Conservation (phyloP, 495 filamentous ascomycete genomes). For the Apodospora peruviana region DNA sequence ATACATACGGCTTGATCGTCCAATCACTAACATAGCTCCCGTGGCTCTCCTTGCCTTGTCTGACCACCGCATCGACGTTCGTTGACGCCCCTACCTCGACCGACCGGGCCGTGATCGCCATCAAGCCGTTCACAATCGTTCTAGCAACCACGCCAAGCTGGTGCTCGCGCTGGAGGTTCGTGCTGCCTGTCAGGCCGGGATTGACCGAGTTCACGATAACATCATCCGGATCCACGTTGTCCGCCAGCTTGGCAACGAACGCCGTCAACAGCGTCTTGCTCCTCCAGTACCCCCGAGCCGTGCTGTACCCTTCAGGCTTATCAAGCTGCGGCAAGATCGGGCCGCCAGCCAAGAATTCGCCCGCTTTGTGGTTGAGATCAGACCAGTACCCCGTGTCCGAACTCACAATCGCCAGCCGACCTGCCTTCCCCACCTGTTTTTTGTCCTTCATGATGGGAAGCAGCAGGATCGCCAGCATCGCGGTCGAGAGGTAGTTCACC, state of each 20-base stretch:
- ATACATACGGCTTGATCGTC: neutral
- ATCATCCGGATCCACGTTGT: conserved; percentile 28
- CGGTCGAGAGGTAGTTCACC: conserved; percentile 46
- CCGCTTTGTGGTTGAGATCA: neutral
- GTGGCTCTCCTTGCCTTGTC: neutral
- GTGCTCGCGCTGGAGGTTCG: neutral
- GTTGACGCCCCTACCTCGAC: neutral
- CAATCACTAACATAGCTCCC: neutral
- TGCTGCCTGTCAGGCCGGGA: conserved; percentile 21
- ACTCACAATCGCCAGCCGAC: neutral
- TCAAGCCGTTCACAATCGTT: neutral
- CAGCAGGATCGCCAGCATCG: conserved; percentile 33
- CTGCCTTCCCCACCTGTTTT: neutral
- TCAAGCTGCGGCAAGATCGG: conserved; percentile 29
- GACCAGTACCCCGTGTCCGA: neutral
- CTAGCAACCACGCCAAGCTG: neutral
- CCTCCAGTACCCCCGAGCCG: conserved; percentile 14
- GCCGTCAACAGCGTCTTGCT: conserved; percentile 37
- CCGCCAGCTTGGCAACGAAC: conserved; percentile 23
- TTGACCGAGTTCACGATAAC: conserved; percentile 36
- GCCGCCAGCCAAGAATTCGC: neutral
- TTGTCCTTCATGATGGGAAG: conserved; percentile 27
- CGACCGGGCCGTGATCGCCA: too few relatives aligned
- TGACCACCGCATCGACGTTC: neutral
- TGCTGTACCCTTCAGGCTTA: conserved; percentile 8